Base-by-base conservation (phyloP, 2,329 filamentous ascomycete genomes). In the Mycogone perniciosa region DNA sequence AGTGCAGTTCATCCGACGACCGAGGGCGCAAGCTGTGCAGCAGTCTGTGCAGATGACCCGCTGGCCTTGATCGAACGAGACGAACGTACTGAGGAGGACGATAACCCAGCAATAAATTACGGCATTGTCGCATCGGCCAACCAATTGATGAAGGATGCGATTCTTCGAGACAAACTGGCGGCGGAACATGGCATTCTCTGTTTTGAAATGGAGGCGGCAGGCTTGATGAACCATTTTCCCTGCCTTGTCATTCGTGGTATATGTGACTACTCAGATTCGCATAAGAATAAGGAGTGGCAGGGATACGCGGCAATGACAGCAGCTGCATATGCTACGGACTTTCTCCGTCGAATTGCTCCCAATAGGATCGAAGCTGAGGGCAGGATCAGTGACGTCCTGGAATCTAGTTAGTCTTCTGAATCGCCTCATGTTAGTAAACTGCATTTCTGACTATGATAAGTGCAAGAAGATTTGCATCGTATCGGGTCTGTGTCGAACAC, bases 281-380 rank as follows among this genome's bases (percentile, higher is more conserved):
- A 20, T 20, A 20, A 20, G 20, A 20, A 20, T 20, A 20, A 20
- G 20, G 20, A 20, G 20, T 20, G 20, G 20, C 20, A 20, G 20
- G 20, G 20, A 20, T 20, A 20, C 20, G 20, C 63, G 4, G 58
- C 64, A 2, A 59, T 62, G 35, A 53, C 55, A 13, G 62, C 64
- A 10, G 64, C 64, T 6, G 62, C 57, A 11, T 67, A 61, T 50
- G 58, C 60, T 0, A 64, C 57, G 47, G 56, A 62, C 20, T 44
- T 64, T 2, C 30, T 63, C 1, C 2, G 5, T 0, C 34, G 46
- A 11, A 55, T 62, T 29, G 13, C 51, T 0, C 54, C 54, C 4
- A 49, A 31, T 26, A 46, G 9, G 6, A 30, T 60, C n/a, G 46
- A 54, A 40, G 46, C 29, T 6, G 48, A 60, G 39, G 40, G 8